Base-by-base conservation (phyloP, 2,329 filamentous ascomycete genomes). In the Microthyrium microscopicum region DNA sequence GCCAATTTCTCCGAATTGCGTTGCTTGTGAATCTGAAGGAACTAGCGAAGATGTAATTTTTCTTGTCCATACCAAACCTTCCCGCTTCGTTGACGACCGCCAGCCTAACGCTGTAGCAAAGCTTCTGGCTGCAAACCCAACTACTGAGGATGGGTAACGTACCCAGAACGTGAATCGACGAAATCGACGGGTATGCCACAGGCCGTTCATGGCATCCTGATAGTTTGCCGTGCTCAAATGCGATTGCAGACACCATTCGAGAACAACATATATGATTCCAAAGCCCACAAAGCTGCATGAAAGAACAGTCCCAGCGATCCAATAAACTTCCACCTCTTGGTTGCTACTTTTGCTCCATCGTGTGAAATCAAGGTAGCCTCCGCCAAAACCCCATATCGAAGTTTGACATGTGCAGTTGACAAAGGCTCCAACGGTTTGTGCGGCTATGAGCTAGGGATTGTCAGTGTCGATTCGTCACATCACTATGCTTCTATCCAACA, bases 191-290 rank as follows among this genome's bases (percentile, higher is more conserved):
- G 31, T 34, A 9, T 19, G 25, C 11, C 26, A 19, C n/a, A 38
- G 24, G 13, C 36, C 36, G 18, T 25, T n/a, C 13, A 17, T n/a
- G 7, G 36, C 36, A 21, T 20, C 32, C 17, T 37, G 24, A 8
- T 22, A 15, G 15, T 38, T 26, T n/a, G 22, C 24, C 9, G 36
- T 38, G 6, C 20, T 31, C 5, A 38, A 22, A 18, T 38, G 36
- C 8, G 33, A 13, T 25, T 38, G 36, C 3, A 38, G 21, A 31
- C 36, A 38, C 36, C 36, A 38, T 24, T 38, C 36, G 4, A 21
- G 30, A 3, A 38, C 36, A 13, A 38, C 20, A 21, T 38, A 38
- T 3, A 30, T 20, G 3, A 36, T 28, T 17, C 33, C 36, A 3
- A 36, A 15, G n/a, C 33, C 33, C 5, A 38, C 12, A 13, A 38